A percentile compares a stretch with the other conserved stretches of the same genome.
phyloP scores from a whole-genome alignment of 495 filamentous ascomycete genomes.

The Aspergillus hancockii region DNA sequence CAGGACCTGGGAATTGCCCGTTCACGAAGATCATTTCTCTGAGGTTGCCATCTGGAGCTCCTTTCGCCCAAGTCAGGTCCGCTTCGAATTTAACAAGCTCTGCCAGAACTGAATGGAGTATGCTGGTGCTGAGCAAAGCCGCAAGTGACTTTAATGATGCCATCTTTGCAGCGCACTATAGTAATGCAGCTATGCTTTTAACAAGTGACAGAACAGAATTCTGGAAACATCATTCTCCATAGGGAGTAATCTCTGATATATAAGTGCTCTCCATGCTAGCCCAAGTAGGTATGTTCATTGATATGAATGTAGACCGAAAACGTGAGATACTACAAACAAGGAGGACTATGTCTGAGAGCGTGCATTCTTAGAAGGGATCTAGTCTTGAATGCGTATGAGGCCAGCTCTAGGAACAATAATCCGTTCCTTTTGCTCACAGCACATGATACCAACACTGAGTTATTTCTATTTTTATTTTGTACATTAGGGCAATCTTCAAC shows the following conservation, averaged over 20 bases:
- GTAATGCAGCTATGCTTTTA: not conserved
- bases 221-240: not conserved
- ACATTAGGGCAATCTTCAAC: no score
- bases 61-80: constrained; percentile 1
- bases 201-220: not conserved
- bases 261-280: not conserved
- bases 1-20: constrained; percentile 55
- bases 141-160: not conserved
- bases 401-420: no score
- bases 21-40: constrained; percentile 54
- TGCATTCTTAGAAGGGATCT: not conserved
- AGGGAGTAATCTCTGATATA: not conserved
- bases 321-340: not conserved
- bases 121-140: not conserved
- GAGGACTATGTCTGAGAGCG: not conserved
- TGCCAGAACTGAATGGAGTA: not conserved
- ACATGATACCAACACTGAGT: no score
- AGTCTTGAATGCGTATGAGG: not conserved
- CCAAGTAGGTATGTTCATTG: not conserved
- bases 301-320: not conserved
- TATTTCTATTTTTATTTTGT: no score
- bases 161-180: not conserved
- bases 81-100: not conserved
- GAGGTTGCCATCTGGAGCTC: constrained; percentile 8
- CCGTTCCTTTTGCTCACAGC: no score